Evolutionary conservation across 2,329 filamentous ascomycete genomes (phyloP).

Genomic region (Diaporthe humulicola): DNA sequence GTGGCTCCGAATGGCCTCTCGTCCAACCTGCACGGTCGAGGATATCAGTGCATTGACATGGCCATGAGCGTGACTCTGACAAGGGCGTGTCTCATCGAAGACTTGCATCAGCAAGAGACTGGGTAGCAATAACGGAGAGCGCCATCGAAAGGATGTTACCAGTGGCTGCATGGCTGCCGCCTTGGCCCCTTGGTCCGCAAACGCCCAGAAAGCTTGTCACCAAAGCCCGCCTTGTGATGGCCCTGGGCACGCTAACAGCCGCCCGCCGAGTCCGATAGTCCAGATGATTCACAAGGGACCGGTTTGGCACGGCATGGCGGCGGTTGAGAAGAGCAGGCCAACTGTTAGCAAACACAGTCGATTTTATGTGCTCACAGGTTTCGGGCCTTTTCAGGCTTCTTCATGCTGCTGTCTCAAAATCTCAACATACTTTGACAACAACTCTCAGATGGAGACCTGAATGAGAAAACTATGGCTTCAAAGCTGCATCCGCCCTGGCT

Average conservation of each 20-base stretch:
- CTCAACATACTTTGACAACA: too few species aligned
- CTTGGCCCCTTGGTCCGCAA: conserved; percentile 14
- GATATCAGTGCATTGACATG: background rate
- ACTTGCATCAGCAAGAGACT: background rate
- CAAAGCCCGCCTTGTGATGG: background rate
- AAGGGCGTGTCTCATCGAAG: background rate
- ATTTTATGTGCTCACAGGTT: too few species aligned
- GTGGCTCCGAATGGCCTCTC: background rate
- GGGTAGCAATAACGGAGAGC: background rate
- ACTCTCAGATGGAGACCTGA: too few species aligned
- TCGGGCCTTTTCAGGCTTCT: too few species aligned
- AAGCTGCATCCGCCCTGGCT: too few species aligned
- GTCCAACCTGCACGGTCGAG: background rate
- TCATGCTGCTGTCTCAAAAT: too few species aligned
- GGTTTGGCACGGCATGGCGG: background rate
- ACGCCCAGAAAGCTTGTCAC: conserved; percentile 21
- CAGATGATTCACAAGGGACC: background rate
- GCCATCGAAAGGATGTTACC: background rate
- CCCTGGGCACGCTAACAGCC: conserved; percentile 7
- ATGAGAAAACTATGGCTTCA: too few species aligned
- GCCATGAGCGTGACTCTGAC: background rate
- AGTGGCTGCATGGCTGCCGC: background rate
- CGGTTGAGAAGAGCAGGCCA: background rate
- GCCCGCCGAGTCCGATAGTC: background rate
- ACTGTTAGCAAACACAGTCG: too few species aligned